These are phyloP conservation scores for Candida endomychidarum DNA, from an alignment of 805 yeast genomes.

Conservation along the genomic window DNA sequence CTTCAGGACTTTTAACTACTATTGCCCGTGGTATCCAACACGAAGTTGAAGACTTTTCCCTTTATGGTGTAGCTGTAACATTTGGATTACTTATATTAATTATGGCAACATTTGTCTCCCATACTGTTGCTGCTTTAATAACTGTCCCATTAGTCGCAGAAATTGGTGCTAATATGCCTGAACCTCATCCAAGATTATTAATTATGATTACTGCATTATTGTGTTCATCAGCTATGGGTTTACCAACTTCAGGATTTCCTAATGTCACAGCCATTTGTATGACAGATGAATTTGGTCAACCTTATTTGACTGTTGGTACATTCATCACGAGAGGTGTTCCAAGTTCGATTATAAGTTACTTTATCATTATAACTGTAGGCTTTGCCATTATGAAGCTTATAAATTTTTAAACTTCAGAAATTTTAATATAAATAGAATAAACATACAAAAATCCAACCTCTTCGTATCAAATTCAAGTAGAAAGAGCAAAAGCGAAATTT, in stretches of 20 bases:
- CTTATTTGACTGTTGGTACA: constrained; percentile 81
- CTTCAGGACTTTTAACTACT: constrained; percentile 80
- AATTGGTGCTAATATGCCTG: constrained; percentile 72
- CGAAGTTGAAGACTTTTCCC: constrained; percentile 62
- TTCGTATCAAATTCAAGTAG: too few relatives aligned
- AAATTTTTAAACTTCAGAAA: constrained; percentile 31
- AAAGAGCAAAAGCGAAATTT: too few relatives aligned
- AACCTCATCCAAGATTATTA: constrained; percentile 82
- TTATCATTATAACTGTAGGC: constrained; percentile 75
- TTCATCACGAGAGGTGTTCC: constrained; percentile 93
- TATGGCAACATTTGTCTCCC: constrained; percentile 94
- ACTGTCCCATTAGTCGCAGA: constrained; percentile 87
- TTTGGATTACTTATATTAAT: constrained; percentile 81
- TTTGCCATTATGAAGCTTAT: constrained; percentile 61
- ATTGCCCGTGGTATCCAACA: constrained; percentile 71
- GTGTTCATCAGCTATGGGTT: constrained; percentile 95
- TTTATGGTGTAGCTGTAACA: constrained; percentile 70
- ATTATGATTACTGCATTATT: constrained; percentile 65
- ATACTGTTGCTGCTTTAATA: constrained; percentile 95
- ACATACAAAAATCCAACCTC: too few relatives aligned
- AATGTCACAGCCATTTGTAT: constrained; percentile 95
- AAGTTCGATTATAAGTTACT: constrained; percentile 71
- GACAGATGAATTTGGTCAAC: constrained; percentile 88
- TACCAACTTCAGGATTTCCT: constrained; percentile 97
- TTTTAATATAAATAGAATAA: background rate